Evolutionary conservation across 2,329 filamentous ascomycete species (phyloP).

Genomic region (Periconia macrospinosa): DNA sequence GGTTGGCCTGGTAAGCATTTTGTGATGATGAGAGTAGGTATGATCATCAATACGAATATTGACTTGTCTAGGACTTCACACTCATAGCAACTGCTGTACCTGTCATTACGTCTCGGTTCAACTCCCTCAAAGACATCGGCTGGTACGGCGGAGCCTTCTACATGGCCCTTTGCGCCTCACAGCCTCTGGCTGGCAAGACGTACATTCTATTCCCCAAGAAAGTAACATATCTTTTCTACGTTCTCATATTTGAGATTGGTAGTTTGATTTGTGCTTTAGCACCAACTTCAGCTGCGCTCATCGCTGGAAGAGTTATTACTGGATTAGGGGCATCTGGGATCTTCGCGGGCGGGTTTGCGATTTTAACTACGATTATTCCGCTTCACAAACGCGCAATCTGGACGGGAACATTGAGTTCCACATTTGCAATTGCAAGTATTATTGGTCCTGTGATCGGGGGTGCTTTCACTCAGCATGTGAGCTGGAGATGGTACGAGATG

Average conservation of each 20-base stretch:
- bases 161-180: slow-evolving; percentile 9
- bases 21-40: background rate
- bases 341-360: slow-evolving; percentile 20
- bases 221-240: slow-evolving; percentile 8
- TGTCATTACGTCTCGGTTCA: background rate
- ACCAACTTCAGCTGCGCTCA: slow-evolving; percentile 37
- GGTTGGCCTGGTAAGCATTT: slow-evolving; percentile 1
- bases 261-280: slow-evolving; percentile 55
- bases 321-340: slow-evolving; percentile 44
- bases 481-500: slow-evolving; percentile 21
- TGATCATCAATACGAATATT: background rate
- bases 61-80: background rate
- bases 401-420: background rate
- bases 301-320: slow-evolving; percentile 44
- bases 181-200: slow-evolving; percentile 14
- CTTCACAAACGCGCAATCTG: slow-evolving; percentile 7
- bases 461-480: slow-evolving; percentile 36
- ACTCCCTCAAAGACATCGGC: background rate
- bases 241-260: slow-evolving; percentile 56
- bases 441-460: slow-evolving; percentile 42
- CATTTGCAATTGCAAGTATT: slow-evolving; percentile 9
- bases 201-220: slow-evolving; percentile 20
- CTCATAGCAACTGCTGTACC: background rate
- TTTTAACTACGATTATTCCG: slow-evolving; percentile 9
- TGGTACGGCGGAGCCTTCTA: background rate